These are phyloP conservation scores for Carnegiea gigantea DNA, from an alignment of 179 eudicot species.

Conservation along the genomic window DNA sequence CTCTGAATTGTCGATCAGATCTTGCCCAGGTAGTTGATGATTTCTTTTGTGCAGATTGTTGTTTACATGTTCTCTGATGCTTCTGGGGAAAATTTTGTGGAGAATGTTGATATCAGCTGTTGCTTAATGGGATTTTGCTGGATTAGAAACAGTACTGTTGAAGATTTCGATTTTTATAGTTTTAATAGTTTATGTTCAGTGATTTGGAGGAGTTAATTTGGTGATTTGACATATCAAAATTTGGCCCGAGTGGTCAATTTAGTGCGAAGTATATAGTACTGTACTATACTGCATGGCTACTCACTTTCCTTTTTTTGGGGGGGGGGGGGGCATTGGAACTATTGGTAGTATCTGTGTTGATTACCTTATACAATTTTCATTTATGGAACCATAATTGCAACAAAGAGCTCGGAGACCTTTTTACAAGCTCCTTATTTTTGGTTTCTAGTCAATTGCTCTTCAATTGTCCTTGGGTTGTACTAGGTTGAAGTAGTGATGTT, in stretches of 20 bases:
- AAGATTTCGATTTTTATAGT: neutral
- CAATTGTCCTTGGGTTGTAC: neutral
- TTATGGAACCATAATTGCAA: neutral
- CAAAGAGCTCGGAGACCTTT: neutral
- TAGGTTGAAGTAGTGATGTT: neutral
- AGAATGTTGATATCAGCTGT: slow-evolving; percentile 7
- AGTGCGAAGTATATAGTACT: neutral
- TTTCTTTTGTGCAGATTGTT: slow-evolving; percentile 1
- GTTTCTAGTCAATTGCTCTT: neutral
- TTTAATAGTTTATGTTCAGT: slow-evolving; percentile 1
- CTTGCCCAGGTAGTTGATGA: slow-evolving; percentile 20
- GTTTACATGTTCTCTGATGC: neutral
- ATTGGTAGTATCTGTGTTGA: neutral
- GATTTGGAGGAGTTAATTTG: neutral
- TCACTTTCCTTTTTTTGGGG: neutral
- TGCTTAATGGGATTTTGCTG: slow-evolving; percentile 17
- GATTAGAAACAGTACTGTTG: neutral
- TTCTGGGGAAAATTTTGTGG: neutral
- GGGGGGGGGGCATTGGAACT: neutral
- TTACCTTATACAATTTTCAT: slow-evolving; percentile 6
- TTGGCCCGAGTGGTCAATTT: slow-evolving; percentile 4
- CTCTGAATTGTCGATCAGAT: slow-evolving; percentile 27
- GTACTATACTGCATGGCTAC: no score
- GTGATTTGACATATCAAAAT: slow-evolving; percentile 1
- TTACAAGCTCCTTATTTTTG: neutral